Evolutionary conservation across 1,139 yeast species (phyloP), one percentile per base, ranked within the genome.

Genomic region (Suhomyces anneliseae): DNA sequence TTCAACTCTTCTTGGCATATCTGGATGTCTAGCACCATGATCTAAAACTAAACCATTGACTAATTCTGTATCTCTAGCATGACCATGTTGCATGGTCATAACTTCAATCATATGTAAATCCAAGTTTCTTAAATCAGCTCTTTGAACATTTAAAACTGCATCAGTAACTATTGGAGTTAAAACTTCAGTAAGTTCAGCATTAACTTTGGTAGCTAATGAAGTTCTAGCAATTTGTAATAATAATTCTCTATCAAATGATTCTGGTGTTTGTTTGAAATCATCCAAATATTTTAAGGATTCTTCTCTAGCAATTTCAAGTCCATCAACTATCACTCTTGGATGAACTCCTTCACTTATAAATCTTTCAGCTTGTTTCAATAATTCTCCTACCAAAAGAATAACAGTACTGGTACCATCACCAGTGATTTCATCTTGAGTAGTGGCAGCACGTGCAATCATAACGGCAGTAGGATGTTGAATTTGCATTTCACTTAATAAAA

Each of bases 381-480:
- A 75, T 65, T 95, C 98, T 45, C 99, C 99, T 38, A 93, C 99
- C 48, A 92, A 79, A 55, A 95, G 77, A 45, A 93, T 93, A 48
- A 93, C 99, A 1, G 97, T 87, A n/a, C 99, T 93, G 48, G 99
- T 95, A 54, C 99, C 99, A 66, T 93, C 99, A 44, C 99, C 99
- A 11, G 99, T 89, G 64, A 95, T 90, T 66, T 93, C 99, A 68
- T 93, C 99, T 70, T 93, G 99, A 0, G 99, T 97, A 42, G 97
- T 85, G 45, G 99, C 99, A 9, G 98, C 99, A 54, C 98, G 79
- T 4, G 99, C 95, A 74, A 93, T 93, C 96, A 95, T 88, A 34
- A 93, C 96, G 0, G 99, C 99, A 3, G 99, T 95, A n/a, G 99
- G 99, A 56, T 93, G 93, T 68, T 93, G 98, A 66, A 93, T 95